These are phyloP conservation scores for Phytomonas serpens DNA, from an alignment of 208 protist species.

Conservation along the genomic window DNA sequence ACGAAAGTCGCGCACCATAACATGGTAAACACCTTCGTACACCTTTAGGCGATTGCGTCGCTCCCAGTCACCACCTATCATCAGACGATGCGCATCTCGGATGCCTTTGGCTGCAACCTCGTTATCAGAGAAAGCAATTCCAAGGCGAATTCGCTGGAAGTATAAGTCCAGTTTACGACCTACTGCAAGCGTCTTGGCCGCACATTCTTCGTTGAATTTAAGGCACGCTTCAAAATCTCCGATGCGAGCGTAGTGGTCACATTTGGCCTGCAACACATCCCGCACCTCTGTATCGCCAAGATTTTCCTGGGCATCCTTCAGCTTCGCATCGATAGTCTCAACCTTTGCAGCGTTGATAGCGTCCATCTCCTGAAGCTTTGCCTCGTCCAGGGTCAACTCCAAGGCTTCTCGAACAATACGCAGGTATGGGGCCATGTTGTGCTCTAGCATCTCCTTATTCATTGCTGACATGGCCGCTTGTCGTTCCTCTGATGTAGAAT, in stretches of 20 bases:
- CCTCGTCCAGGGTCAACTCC: constrained; percentile 53
- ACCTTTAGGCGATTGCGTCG: constrained; percentile 97
- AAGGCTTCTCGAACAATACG: constrained; percentile 75
- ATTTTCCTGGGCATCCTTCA: constrained; percentile 94
- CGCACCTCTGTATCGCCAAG: constrained; percentile 96
- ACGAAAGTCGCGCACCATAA: constrained; percentile 94
- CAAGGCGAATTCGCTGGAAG: constrained; percentile 95
- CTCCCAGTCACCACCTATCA: constrained; percentile 98
- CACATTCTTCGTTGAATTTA: constrained; percentile 84
- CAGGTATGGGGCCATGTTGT: constrained; percentile 89
- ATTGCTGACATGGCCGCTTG: constrained; percentile 65
- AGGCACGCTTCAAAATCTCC: constrained; percentile 94
- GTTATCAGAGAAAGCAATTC: constrained; percentile 94
- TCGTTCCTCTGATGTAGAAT: constrained; percentile 59
- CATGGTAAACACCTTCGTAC: constrained; percentile 95
- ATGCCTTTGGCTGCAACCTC: constrained; percentile 88
- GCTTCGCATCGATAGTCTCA: constrained; percentile 71
- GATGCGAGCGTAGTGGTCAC: constrained; percentile 92
- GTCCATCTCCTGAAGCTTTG: constrained; percentile 61
- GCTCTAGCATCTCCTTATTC: constrained; percentile 51
- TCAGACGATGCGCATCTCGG: constrained; percentile 89
- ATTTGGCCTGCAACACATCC: constrained; percentile 90
- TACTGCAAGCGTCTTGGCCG: constrained; percentile 90
- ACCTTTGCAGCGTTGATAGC: constrained; percentile 69
- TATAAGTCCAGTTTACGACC: constrained; percentile 95